phyloP scores from a whole-genome alignment of 345 rosid species.

The Melaleuca alternifolia region DNA sequence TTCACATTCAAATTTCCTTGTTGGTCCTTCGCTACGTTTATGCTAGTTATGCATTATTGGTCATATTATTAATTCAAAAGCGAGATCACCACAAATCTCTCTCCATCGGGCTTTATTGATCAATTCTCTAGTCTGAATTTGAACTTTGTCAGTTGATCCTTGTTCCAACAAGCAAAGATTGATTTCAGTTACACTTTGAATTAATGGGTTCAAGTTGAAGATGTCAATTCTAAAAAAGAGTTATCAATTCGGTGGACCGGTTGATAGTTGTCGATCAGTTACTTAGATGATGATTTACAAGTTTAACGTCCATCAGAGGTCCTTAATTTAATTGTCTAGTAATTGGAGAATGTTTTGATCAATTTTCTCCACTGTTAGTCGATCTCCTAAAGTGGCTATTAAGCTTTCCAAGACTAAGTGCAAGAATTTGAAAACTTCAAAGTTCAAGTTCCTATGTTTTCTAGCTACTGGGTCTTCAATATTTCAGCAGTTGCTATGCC shows the following conservation, averaged over 20 bases:
- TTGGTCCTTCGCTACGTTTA: background rate
- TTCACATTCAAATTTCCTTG: background rate
- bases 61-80: background rate
- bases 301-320: background rate
- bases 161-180: background rate
- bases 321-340: background rate
- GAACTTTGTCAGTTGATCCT: background rate
- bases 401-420: background rate
- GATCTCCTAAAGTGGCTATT: background rate
- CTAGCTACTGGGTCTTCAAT: background rate
- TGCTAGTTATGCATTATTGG: background rate
- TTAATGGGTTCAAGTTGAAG: background rate
- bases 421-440: background rate
- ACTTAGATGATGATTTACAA: background rate
- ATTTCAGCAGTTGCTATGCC: background rate
- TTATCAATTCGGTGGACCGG: background rate
- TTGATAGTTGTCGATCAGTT: background rate
- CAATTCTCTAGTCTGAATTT: too few relatives aligned
- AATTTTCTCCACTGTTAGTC: background rate
- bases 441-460: background rate
- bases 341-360: accelerated
- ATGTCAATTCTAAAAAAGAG: background rate
- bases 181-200: background rate
- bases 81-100: background rate
- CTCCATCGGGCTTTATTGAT: too few relatives aligned